These are phyloP conservation scores for Fusarium sp. DNA, from an alignment of 2,329 filamentous ascomycete species.

Conservation along the genomic window DNA sequence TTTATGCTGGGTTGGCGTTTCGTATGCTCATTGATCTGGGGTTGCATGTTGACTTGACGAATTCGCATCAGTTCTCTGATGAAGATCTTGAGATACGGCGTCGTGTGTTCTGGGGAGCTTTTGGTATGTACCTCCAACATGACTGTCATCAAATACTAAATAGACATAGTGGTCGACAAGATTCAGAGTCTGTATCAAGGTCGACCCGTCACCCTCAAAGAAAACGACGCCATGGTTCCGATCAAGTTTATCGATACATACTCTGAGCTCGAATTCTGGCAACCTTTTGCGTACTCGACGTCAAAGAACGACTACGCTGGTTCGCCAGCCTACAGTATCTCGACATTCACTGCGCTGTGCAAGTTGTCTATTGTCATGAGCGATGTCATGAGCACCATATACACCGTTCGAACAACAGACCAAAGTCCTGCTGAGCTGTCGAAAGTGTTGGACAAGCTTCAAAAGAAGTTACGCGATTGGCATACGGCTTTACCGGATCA, in stretches of 20 bases:
- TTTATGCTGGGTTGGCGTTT: slow-evolving; percentile 62
- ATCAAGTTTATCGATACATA: slow-evolving; percentile 61
- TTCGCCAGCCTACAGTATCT: slow-evolving; percentile 40
- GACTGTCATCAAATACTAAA: not conserved
- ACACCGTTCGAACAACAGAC: slow-evolving; percentile 56
- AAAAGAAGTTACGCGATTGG: slow-evolving; percentile 58
- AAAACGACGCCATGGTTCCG: slow-evolving; percentile 59
- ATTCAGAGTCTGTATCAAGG: slow-evolving; percentile 67
- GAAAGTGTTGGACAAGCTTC: slow-evolving; percentile 51
- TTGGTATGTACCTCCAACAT: not conserved
- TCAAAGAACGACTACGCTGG: slow-evolving; percentile 36
- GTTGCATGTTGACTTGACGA: slow-evolving; percentile 50
- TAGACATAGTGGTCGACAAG: slow-evolving; percentile 54
- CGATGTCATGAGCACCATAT: slow-evolving; percentile 58
- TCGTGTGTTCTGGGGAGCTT: slow-evolving; percentile 41
- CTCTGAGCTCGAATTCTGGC: slow-evolving; percentile 65
- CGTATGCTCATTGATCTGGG: slow-evolving; percentile 58
- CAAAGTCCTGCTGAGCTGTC: slow-evolving; percentile 51
- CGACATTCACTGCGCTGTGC: slow-evolving; percentile 43
- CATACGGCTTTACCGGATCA: slow-evolving; percentile 55
- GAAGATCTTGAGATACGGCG: slow-evolving; percentile 37
- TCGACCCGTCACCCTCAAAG: slow-evolving; percentile 60
- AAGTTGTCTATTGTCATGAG: slow-evolving; percentile 50
- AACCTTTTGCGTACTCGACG: slow-evolving; percentile 52
- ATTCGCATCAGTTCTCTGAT: slow-evolving; percentile 5